Base-by-base conservation (phyloP, 2,329 filamentous ascomycete species). In the Pseudofabraea citricarpa region DNA sequence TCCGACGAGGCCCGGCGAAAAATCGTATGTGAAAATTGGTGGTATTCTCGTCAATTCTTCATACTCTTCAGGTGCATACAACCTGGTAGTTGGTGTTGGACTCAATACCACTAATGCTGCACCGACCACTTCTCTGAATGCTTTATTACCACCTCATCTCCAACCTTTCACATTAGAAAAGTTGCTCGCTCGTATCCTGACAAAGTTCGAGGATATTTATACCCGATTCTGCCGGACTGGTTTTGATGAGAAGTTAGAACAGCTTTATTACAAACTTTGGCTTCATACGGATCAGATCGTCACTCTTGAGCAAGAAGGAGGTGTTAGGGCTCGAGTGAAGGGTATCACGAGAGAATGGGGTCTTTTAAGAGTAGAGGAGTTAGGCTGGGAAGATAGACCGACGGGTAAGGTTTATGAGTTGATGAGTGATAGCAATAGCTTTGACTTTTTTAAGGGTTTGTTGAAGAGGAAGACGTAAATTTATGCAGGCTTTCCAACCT, bases 371-470 rank as follows among this genome's bases (percentile, higher is more conserved):
- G 93, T 84, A 0, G 87, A 96, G 64, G 90, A 97, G 71, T 64
- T 94, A 41, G 83, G 82, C 3, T 77, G 73, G 62, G 77, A 85
- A 46, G 88, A 89, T 50, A 72, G 82, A 41, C 70, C 74, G 2
- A 95, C 87, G 0, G 90, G 91, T 0, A 86, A 77, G 65, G 71
- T 85, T 39, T 91, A 86, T 77, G 80, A 85, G 55, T 66, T 98
- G 66, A 90, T 96, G 71, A 96, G 90, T 63, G 93, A 98, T 64
- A 89, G 90, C 62, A 98, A 98, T 60, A 96, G 90, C 64, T 98
- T 98, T 70, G 93, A 98, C 66, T 98, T 95, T 64, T 95, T 95
- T 69, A 87, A 79, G 60, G 93, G 93, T 0, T 60, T 98, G 56
- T 70, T 98, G 16, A 88, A 81, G 70, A 78, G 84, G 57, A 97